These are phyloP conservation scores for Colletotrichum siamense DNA, from an alignment of 2,329 filamentous ascomycete genomes.

Conservation along the genomic window DNA sequence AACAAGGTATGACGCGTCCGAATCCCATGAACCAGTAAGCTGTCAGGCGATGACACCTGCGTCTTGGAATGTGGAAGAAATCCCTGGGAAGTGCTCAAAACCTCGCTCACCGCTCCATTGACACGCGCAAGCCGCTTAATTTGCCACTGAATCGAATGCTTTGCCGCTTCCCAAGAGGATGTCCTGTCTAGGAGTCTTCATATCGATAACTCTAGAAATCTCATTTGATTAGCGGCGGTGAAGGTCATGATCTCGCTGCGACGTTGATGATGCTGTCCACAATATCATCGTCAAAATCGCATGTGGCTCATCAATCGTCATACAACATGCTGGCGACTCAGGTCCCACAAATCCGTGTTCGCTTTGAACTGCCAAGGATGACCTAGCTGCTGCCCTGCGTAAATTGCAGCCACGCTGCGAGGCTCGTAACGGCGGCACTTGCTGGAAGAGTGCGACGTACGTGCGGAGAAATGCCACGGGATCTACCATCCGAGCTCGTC, in stretches of 20 bases:
- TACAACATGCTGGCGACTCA: background rate
- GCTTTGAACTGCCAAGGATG: background rate
- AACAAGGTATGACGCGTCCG: background rate
- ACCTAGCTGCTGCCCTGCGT: background rate
- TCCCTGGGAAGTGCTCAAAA: background rate
- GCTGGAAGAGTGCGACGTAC: background rate
- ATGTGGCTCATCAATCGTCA: background rate
- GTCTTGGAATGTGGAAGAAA: background rate
- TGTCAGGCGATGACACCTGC: background rate
- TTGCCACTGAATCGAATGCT: background rate
- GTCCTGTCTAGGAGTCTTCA: background rate
- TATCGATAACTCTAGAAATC: accelerated
- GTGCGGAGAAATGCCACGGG: background rate
- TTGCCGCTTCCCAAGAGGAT: background rate
- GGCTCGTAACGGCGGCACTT: background rate
- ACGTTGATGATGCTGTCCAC: background rate
- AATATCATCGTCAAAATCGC: background rate
- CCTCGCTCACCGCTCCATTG: background rate
- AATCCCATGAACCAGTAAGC: background rate
- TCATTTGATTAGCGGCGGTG: background rate
- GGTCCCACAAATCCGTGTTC: background rate
- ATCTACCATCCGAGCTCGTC: background rate
- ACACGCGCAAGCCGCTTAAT: background rate
- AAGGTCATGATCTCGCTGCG: background rate
- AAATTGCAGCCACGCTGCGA: background rate